Evolutionary conservation across 202 grass and related monocot genomes (phyloP).

Genomic region (Carex arenaria): DNA sequence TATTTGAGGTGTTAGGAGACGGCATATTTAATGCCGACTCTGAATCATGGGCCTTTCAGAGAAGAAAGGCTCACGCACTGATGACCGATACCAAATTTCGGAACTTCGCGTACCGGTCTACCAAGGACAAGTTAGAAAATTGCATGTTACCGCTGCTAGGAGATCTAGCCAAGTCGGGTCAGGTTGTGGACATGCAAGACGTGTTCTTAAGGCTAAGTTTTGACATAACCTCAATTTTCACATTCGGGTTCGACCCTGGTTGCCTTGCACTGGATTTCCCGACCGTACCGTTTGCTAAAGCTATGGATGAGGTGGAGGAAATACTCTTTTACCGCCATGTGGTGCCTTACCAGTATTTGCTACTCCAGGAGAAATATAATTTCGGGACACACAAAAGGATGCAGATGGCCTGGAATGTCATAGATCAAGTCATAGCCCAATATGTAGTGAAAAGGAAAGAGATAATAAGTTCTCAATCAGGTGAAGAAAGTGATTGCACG

Average conservation of each 20-base stretch:
- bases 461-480: not conserved
- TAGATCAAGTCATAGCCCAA: slow-evolving; percentile 42
- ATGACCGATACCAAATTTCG: slow-evolving; percentile 47
- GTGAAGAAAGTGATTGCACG: not conserved
- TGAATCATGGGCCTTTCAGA: slow-evolving; percentile 65
- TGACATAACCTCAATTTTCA: slow-evolving; percentile 62
- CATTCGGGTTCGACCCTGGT: slow-evolving; percentile 64
- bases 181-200: slow-evolving; percentile 55
- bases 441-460: slow-evolving; percentile 36
- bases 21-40: slow-evolving; percentile 63
- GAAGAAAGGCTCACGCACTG: slow-evolving; percentile 46
- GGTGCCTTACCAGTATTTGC: slow-evolving; percentile 32
- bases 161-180: slow-evolving; percentile 18
- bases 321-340: slow-evolving; percentile 64
- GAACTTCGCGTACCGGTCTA: slow-evolving; percentile 24
- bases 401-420: slow-evolving; percentile 26
- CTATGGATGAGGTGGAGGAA: slow-evolving; percentile 70
- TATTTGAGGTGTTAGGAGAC: slow-evolving; percentile 64
- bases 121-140: slow-evolving; percentile 43
- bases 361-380: slow-evolving; percentile 33
- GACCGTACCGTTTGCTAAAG: slow-evolving; percentile 45
- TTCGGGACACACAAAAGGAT: slow-evolving; percentile 43
- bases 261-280: slow-evolving; percentile 56
- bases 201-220: slow-evolving; percentile 73
- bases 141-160: slow-evolving; percentile 50